Evolutionary conservation across 257 asterid genomes (phyloP), one percentile per base, ranked within the genome.

Genomic region (Primulina huaijiensis): DNA sequence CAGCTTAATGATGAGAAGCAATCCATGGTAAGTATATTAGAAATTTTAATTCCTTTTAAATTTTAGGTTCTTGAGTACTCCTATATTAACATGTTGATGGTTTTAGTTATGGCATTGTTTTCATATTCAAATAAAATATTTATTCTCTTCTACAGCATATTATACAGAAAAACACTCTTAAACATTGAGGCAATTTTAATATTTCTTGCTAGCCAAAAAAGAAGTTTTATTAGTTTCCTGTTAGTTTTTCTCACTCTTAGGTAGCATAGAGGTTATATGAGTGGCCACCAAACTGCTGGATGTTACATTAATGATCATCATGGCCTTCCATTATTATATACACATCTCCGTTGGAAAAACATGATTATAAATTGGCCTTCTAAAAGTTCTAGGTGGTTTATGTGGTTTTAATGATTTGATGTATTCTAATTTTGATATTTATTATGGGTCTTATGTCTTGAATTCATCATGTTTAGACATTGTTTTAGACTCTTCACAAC

Each of bases 1-100:
- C 88, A 89, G 80, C 96, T 89, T 40, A 94, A 89, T 78, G 99
- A 94, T 76, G 97, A 89, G 85, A 94, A 87, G 83, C 99, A 94
- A 80, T 86, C 96, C 56, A 80, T 89, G 97, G 99, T 90, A 81
- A 81, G 79, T 21, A 3, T 75, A 59, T 64, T 63, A 10, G 9
- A 35, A 64, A 70, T 66, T 6, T 69, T 34, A 59, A 33, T 35
- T 59, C 29, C 62, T 7, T 21, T 55, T 61, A 53, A 10, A 50
- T 68, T 69, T 34, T 67, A 55, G 57, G 29, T 71, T 16, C 17
- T 27, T 5, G 33, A 38, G 46, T 61, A 35, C 59, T 64, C 71
- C 20, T 27, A 56, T 27, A 62, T 34, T 67, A 34, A 50, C 62
- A 34, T 61, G 11, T 60, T 37, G 65, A 63, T 29, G 12, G 23